Evolutionary conservation across 108 stramenopile species (phyloP), one percentile per base, ranked within the genome.

Genomic region (Stephanodiscus minutulus): DNA sequence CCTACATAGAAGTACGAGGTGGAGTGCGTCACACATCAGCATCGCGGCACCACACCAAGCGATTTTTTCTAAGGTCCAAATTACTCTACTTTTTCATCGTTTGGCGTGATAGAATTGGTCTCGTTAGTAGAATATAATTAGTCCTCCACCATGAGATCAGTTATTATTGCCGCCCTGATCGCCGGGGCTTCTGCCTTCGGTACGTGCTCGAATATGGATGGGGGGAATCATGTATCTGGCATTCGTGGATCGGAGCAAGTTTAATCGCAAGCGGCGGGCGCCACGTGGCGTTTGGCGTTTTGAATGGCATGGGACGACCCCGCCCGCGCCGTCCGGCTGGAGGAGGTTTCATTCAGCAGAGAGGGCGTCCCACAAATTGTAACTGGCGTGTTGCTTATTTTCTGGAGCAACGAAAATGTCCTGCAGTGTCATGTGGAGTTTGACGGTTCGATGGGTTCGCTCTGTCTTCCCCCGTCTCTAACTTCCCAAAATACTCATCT

Each of bases 141-240:
- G 12, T 13, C 13, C 13, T 0, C 50, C 61, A 91, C 72, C 65
- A 91, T 89, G 88, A 89, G 82, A 83, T 78, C 76, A 64, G 53
- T 77, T 37, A 10, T 89, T 15, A 55, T 88, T 25, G 77, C 85
- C 60, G 66, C 81, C 28, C 74, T 89, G 57, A 55, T 89, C 35
- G 85, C 79, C 15, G 83, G 82, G 35, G 85, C 80, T 9, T 74
- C 88, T 13, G 82, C 91, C 54, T 91, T 91, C 54, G 91, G 91
- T 91, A 85, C 49, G 91, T 79, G 1, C 21, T 39, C 18, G 55
- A 52, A 37, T n/a, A 21, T n/a, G 11, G 33, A 33, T 2, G 54
- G 55, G 9, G 41, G 37, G 43, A 57, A 36, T 25, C 12, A 9
- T n/a, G 9, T n/a, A n/a, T n/a, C n/a, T n/a, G n/a, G n/a, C n/a